phyloP scores from a whole-genome alignment of 495 filamentous ascomycete species.

The Halenospora varia region DNA sequence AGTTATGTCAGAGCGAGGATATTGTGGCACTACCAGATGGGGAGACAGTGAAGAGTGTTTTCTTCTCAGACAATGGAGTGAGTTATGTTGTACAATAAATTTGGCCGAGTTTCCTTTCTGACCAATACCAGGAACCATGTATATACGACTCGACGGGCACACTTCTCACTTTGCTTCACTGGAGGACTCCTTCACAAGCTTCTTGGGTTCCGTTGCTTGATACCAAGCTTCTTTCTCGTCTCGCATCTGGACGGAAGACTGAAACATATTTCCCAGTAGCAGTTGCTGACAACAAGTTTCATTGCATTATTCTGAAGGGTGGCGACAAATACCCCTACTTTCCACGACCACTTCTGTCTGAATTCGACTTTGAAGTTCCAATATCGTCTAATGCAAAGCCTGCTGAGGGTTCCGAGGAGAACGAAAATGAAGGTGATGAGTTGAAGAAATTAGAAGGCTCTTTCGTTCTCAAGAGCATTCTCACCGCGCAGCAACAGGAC shows the following conservation, averaged over 20 bases:
- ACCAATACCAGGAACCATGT: conserved; percentile 65
- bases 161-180: conserved; percentile 81
- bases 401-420: conserved; percentile 26
- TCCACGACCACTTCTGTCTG: conserved; percentile 83
- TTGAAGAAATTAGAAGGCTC: conserved; percentile 61
- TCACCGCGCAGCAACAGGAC: conserved; percentile 68
- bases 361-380: conserved; percentile 90
- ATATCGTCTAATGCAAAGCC: conserved; percentile 47
- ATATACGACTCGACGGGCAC: conserved; percentile 91
- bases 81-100: conserved; percentile 24
- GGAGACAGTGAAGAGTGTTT: conserved; percentile 69
- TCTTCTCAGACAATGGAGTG: conserved; percentile 87
- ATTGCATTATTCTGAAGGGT: conserved; percentile 98
- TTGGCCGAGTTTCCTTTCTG: conserved; percentile 4
- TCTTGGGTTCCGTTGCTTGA: conserved; percentile 90
- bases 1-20: conserved; percentile 88
- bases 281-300: conserved; percentile 86
- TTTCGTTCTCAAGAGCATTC: conserved; percentile 70
- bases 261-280: conserved; percentile 96
- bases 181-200: conserved; percentile 80
- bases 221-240: conserved; percentile 75
- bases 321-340: conserved; percentile 93
- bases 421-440: conserved; percentile 34
- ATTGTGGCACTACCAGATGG: conserved; percentile 76
- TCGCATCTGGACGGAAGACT: conserved; percentile 76